Evolutionary conservation across 352 stramenopile species (phyloP).

Genomic region (Pythium aphanidermatum): DNA sequence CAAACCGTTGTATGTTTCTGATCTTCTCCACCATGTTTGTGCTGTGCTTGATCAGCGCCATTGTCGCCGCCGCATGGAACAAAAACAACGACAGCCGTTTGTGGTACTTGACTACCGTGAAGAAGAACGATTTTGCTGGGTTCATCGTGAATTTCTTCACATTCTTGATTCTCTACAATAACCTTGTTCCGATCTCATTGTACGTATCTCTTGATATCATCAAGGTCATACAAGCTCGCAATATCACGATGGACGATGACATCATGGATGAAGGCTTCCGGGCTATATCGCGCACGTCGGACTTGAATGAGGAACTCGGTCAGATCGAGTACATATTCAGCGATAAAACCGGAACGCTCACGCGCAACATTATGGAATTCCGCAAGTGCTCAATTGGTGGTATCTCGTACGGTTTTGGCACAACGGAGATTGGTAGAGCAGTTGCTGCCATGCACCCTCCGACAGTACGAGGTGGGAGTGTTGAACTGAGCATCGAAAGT

Average conservation of each 20-base stretch:
- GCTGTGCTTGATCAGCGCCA: constrained; percentile 47
- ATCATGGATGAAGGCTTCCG: constrained; percentile 81
- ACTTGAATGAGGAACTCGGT: constrained; percentile 92
- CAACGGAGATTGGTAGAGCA: constrained; percentile 92
- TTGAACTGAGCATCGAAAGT: constrained; percentile 1
- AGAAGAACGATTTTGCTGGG: constrained; percentile 20
- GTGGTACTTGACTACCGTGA: constrained; percentile 51
- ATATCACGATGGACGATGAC: constrained; percentile 77
- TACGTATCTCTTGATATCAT: constrained; percentile 95
- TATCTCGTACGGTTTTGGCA: constrained; percentile 72
- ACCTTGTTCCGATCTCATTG: constrained; percentile 95
- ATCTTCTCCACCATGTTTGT: constrained; percentile 68
- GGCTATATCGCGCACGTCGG: constrained; percentile 74
- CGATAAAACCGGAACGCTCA: constrained; percentile 99
- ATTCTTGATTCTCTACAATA: constrained; percentile 93
- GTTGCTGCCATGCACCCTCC: constrained; percentile 48
- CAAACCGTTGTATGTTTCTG: constrained; percentile 75
- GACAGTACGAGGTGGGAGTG: too few species aligned
- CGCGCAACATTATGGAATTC: constrained; percentile 98
- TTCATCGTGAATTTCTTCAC: constrained; percentile 80
- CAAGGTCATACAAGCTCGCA: constrained; percentile 85
- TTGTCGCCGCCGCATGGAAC: constrained; percentile 32
- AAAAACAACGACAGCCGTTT: constrained; percentile 23
- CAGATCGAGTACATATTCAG: constrained; percentile 98
- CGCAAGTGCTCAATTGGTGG: constrained; percentile 88